phyloP scores from a whole-genome alignment of 768 basidiomycete genomes.

The Boletales sp. region DNA sequence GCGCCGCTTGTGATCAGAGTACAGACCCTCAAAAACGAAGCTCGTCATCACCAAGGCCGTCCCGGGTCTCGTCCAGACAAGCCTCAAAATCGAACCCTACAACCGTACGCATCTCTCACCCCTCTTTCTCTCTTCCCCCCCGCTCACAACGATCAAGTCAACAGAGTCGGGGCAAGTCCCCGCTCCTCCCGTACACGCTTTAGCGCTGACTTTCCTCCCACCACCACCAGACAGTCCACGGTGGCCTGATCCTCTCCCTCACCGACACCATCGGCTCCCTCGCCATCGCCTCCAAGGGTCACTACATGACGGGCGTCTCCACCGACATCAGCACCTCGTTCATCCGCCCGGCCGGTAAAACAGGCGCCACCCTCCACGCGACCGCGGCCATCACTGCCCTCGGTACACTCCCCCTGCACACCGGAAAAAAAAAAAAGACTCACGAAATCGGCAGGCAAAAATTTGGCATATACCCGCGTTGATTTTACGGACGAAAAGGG shows the following conservation, averaged over 20 bases:
- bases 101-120: slow-evolving; percentile 49
- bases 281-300: slow-evolving; percentile 77
- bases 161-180: slow-evolving; percentile 69
- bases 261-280: slow-evolving; percentile 85
- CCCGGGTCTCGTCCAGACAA: slow-evolving; percentile 70
- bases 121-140: neutral
- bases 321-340: slow-evolving; percentile 80
- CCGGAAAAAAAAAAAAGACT: too few relatives aligned
- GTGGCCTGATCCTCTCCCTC: slow-evolving; percentile 75
- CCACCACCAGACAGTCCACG: slow-evolving; percentile 56
- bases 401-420: too few relatives aligned
- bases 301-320: slow-evolving; percentile 86
- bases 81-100: slow-evolving; percentile 69
- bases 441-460: slow-evolving; percentile 50
- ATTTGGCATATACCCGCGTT: slow-evolving; percentile 75
- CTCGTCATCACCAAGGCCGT: slow-evolving; percentile 59
- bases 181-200: neutral
- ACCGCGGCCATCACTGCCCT: slow-evolving; percentile 68
- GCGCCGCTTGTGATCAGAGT: neutral
- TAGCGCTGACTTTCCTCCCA: neutral
- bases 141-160: slow-evolving; percentile 45
- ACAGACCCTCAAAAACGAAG: slow-evolving; percentile 32
- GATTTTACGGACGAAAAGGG: slow-evolving; percentile 68
- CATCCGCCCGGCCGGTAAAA: slow-evolving; percentile 69
- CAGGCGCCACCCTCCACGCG: slow-evolving; percentile 63